Evolutionary conservation across 352 stramenopile species (phyloP), one percentile per base, ranked within the genome.

Genomic region (Pythium brassicae): DNA sequence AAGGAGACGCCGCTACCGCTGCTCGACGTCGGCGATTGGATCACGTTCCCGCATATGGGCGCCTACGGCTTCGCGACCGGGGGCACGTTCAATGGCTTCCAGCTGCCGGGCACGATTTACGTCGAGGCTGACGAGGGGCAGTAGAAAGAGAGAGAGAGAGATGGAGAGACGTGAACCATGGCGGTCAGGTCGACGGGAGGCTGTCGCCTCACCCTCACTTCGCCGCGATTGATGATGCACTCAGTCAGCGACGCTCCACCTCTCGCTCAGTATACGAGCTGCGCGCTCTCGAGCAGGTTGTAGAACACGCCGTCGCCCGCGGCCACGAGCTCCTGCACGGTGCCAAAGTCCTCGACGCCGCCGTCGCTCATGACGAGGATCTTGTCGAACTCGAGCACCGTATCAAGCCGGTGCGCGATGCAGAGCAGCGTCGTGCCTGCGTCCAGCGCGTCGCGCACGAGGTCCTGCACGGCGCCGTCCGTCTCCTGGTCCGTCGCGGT

Each of bases 321-420:
- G 0, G 65, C 62, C 4, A 71, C 70, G 37, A 82, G 70, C 12
- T 78, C 69, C 23, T 74, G 68, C 7, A 69, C 72, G 0, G 64
- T 61, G 22, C 72, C 72, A 59, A 78, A 78, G 23, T 82, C 72
- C 26, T 57, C 56, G 27, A 97, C 79, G 43, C 66, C 57, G 9
- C 94, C 69, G 23, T 82, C 64, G 10, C 67, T 55, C 94, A 59
- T 95, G 63, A 98, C 89, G 6, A 98, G 61, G 23, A 98, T 71
- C 40, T 84, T 79, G 62, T 98, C 92, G 59, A 83, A 93, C 55
- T 98, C 89, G 59, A 97, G 78, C 51, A 98, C 95, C 5, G 91
- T 97, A 53, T 97, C 86, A 0, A 98, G 74, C 14, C 95, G 72
- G 64, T 98, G 95, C 2, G 96, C 95, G 61, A 99, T 98, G 5